A percentile compares a stretch with the other conserved stretches of the same genome.
phyloP scores from a whole-genome alignment of 805 yeast species.

The Blastobotrys peoriensis region DNA sequence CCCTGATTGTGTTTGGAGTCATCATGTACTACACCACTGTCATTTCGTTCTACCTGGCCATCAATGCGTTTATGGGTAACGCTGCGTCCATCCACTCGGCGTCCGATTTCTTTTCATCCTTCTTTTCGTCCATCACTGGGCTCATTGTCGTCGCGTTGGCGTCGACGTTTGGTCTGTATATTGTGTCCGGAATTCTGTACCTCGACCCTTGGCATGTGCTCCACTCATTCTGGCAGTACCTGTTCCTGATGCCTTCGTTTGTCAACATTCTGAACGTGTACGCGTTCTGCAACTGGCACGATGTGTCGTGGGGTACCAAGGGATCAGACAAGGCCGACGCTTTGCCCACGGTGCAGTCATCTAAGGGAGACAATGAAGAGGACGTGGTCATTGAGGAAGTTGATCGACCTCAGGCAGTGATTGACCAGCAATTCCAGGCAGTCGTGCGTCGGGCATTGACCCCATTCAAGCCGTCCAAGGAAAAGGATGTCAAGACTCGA shows the following conservation, averaged over 20 bases:
- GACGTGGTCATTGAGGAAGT: conserved; percentile 45
- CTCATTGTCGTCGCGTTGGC: conserved; percentile 54
- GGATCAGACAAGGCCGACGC: conserved; percentile 51
- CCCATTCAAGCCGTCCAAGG: conserved; percentile 39
- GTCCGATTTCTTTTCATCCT: conserved; percentile 27
- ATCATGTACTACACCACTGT: conserved; percentile 55
- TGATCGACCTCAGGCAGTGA: conserved; percentile 44
- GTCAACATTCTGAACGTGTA: conserved; percentile 51
- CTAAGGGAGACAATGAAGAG: conserved; percentile 48
- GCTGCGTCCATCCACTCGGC: conserved; percentile 26
- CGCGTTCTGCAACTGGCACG: conserved; percentile 67
- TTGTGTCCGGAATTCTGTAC: conserved; percentile 51
- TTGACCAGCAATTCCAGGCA: conserved; percentile 44
- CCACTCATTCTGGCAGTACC: conserved; percentile 41
- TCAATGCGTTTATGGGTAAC: conserved; percentile 38
- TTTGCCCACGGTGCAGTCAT: conserved; percentile 45
- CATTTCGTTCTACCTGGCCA: conserved; percentile 54
- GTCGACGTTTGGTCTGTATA: conserved; percentile 57
- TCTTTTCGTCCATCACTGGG: conserved; percentile 41
- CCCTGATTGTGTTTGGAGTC: conserved; percentile 51
- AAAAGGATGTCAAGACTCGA: conserved; percentile 15
- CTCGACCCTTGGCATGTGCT: conserved; percentile 64
- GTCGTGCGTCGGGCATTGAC: conserved; percentile 48
- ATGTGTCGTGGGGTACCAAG: conserved; percentile 72
- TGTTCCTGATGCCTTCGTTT: conserved; percentile 32